Evolutionary conservation across 1,284 basidiomycete species (phyloP).

Genomic region (Tylopilus sp.): DNA sequence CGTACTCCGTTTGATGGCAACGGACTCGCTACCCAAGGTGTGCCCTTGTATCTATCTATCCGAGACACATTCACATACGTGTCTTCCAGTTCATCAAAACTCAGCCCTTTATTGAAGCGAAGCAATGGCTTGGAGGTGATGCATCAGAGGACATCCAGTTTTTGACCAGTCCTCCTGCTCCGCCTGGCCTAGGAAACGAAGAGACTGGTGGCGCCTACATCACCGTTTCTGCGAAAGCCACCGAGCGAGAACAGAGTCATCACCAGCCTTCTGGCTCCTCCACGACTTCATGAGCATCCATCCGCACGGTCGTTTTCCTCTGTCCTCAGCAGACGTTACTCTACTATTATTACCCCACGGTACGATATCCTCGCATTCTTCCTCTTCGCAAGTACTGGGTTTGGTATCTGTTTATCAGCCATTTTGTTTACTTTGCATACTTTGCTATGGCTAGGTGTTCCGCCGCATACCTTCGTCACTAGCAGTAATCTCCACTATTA

Average conservation of each 20-base stretch:
- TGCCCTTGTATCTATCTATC: too few species aligned
- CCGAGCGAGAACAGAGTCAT: constrained; percentile 49
- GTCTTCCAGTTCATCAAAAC: constrained; percentile 75
- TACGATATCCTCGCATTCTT: constrained; percentile 30
- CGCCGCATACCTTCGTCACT: constrained; percentile 31
- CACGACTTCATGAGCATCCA: constrained; percentile 28
- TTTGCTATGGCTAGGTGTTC: constrained; percentile 17
- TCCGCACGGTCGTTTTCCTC: constrained; percentile 13
- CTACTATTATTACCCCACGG: constrained; percentile 28
- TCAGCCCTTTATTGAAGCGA: constrained; percentile 68
- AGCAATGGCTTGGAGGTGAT: constrained; percentile 70
- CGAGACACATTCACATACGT: constrained; percentile 5
- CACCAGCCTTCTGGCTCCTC: constrained; percentile 25
- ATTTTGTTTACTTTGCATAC: constrained; percentile 24
- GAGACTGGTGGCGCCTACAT: constrained; percentile 79
- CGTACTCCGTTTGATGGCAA: constrained; percentile 97
- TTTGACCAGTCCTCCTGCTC: constrained; percentile 52
- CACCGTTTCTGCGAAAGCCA: constrained; percentile 75
- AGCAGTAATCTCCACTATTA: constrained; percentile 31
- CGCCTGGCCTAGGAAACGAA: constrained; percentile 63
- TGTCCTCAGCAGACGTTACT: constrained; percentile 19
- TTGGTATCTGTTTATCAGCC: constrained; percentile 24
- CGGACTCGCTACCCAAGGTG: constrained; percentile 95
- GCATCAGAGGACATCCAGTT: constrained; percentile 60
- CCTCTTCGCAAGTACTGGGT: constrained; percentile 18